Conservation (phyloP, 305 asterid species). For the Solanum hybrid region DNA sequence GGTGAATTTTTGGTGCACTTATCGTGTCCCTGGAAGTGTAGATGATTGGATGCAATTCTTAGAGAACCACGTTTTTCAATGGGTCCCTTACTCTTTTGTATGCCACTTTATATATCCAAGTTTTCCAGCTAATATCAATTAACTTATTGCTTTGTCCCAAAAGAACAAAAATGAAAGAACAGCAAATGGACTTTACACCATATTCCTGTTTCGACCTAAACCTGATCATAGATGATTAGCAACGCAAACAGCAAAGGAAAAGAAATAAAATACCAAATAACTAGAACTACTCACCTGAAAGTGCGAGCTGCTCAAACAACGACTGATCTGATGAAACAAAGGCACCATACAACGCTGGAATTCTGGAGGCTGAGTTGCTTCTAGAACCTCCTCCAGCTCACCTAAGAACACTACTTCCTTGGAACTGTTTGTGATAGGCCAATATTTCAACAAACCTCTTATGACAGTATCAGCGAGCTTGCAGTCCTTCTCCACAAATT, state of each 20-base stretch:
- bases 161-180: background rate
- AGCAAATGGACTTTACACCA: background rate
- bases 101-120: background rate
- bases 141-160: background rate
- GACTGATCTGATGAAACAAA: conserved; percentile 65
- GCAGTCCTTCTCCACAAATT: conserved; percentile 88
- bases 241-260: background rate
- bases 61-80: background rate
- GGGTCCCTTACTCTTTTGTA: background rate
- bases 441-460: conserved; percentile 77
- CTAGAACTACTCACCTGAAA: conserved; percentile 59
- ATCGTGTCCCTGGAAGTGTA: background rate
- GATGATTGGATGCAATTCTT: background rate
- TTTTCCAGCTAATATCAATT: background rate
- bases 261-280: background rate
- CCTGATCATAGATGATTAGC: background rate
- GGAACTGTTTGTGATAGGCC: conserved; percentile 93
- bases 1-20: background rate
- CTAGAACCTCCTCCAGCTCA: conserved; percentile 87
- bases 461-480: conserved; percentile 91
- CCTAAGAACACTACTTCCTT: conserved; percentile 95
- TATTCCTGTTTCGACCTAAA: background rate
- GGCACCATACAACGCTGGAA: conserved; percentile 96
- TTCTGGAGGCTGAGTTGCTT: conserved; percentile 90
- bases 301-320: conserved; percentile 81